Base-by-base conservation (phyloP, 2,329 filamentous ascomycete species). In the Beauveria sp. region DNA sequence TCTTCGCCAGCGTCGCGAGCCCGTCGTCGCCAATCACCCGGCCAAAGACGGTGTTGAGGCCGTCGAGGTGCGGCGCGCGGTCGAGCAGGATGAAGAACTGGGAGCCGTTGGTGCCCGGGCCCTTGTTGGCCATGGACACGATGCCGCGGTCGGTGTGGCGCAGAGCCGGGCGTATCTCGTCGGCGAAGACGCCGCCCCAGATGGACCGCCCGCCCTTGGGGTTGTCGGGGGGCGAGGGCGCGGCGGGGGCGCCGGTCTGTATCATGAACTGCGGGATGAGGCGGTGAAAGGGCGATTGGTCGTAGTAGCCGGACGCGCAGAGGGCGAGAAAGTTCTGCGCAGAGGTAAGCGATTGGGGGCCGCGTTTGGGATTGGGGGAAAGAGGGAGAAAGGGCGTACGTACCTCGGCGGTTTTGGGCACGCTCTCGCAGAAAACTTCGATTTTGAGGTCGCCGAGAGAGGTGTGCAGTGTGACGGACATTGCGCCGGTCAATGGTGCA, bases 371-470 rank as follows among this genome's bases (percentile, higher is more conserved):
- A 48, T 6, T 12, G 34, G 12, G 6, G 34, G 30, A 34, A 34
- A 34, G 30, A 34, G 12, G 14, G 20, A 43, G 47, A n/a, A 10
- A 20, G 14, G 10, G 16, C 20, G 24, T 22, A 18, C 50, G 6
- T 30, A 88, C 88, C 77, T 96, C 90, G 64, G 92, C 89, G 0
- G 94, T 96, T 74, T 93, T 92, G 64, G 94, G 94, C 37, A 96
- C 91, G 67, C 90, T 88, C 73, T 97, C 91, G 79, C 93, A 97
- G 78, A 97, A 97, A 66, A 99, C 80, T 75, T 97, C 94, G 68
- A 97, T 84, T 78, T 97, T 99, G 72, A 99, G 82, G 75, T 94
- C 88, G 71, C 94, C 94, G 58, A 89, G 83, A 55, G 87, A 90
- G 55, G 94, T 99, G 75, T 97, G 92, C 16, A 99, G 83, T 12